These are phyloP conservation scores for Hypoxylon sp. DNA, from an alignment of 2,329 filamentous ascomycete species.

Conservation along the genomic window DNA sequence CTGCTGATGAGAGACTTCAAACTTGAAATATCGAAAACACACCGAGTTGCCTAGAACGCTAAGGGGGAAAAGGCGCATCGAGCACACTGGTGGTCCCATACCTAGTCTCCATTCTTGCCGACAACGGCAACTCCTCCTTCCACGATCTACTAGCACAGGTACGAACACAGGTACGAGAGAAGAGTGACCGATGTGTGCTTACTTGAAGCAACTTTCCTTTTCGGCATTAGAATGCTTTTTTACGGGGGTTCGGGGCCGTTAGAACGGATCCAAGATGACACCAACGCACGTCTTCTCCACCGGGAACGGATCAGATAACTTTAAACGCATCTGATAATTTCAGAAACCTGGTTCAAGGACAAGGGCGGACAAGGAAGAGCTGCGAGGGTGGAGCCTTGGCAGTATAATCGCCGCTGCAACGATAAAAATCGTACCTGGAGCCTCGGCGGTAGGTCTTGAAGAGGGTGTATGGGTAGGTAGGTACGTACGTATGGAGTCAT, in stretches of 20 bases:
- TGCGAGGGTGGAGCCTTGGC: constrained; percentile 25
- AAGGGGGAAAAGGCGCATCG: constrained; percentile 28
- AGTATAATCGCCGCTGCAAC: constrained; percentile 24
- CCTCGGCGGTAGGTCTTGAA: constrained; percentile 21
- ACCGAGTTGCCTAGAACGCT: constrained; percentile 28
- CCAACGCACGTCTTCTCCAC: constrained; percentile 41
- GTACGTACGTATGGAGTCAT: constrained; percentile 20
- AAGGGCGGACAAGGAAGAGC: constrained; percentile 27
- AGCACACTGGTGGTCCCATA: constrained; percentile 36
- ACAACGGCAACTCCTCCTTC: constrained; percentile 39
- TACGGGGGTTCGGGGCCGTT: constrained; percentile 30
- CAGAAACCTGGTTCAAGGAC: constrained; percentile 31
- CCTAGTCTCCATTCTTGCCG: constrained; percentile 42
- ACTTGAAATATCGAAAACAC: constrained; percentile 10
- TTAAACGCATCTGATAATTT: constrained; percentile 50
- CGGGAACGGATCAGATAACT: constrained; percentile 51
- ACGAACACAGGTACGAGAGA: constrained; percentile 29
- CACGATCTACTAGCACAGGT: constrained; percentile 30
- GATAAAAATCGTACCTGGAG: constrained; percentile 4
- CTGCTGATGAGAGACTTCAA: constrained; percentile 26
- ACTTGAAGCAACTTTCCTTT: constrained; percentile 41
- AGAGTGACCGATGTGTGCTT: constrained; percentile 23
- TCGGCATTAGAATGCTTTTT: constrained; percentile 35
- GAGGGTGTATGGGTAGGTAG: not conserved
- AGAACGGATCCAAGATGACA: constrained; percentile 43